Evolutionary conservation across 495 filamentous ascomycete species (phyloP).

Genomic region (Hypoxylon lienhwacheense): DNA sequence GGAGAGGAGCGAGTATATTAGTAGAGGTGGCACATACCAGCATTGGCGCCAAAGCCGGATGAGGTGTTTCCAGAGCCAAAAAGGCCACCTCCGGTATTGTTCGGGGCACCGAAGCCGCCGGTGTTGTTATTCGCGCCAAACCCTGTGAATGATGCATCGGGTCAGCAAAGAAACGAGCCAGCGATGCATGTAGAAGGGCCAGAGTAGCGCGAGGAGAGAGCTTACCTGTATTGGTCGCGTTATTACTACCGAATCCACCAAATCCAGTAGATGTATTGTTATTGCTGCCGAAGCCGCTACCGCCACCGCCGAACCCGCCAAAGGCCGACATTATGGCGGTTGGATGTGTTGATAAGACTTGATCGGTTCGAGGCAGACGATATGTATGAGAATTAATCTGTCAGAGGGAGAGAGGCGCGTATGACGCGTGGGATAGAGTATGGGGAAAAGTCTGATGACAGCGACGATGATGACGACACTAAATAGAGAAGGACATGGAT

Average conservation of each 20-base stretch:
- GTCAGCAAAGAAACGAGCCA: constrained; percentile 34
- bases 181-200: constrained; percentile 20
- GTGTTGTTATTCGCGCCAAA: constrained; percentile 58
- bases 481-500: constrained; percentile 38
- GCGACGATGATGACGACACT: no score
- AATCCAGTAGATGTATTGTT: constrained; percentile 59
- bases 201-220: constrained; percentile 11
- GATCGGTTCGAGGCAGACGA: constrained; percentile 17
- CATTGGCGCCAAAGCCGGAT: constrained; percentile 34
- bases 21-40: constrained; percentile 54
- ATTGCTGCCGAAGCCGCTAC: constrained; percentile 51
- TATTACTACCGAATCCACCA: constrained; percentile 46
- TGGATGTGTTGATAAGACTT: constrained; percentile 18
- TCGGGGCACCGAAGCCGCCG: constrained; percentile 39
- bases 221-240: constrained; percentile 35
- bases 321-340: constrained; percentile 52
- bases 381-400: no score
- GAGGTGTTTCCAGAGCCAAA: constrained; percentile 46
- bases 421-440: constrained; percentile 32
- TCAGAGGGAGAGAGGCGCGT: constrained; percentile 28
- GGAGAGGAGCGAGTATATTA: neutral
- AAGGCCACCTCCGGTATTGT: constrained; percentile 43
- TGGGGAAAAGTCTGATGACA: constrained; percentile 13
- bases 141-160: constrained; percentile 40
- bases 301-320: constrained; percentile 39